Evolutionary conservation across 306 rosid species (phyloP).

Genomic region (Gastrolobium bilobum): DNA sequence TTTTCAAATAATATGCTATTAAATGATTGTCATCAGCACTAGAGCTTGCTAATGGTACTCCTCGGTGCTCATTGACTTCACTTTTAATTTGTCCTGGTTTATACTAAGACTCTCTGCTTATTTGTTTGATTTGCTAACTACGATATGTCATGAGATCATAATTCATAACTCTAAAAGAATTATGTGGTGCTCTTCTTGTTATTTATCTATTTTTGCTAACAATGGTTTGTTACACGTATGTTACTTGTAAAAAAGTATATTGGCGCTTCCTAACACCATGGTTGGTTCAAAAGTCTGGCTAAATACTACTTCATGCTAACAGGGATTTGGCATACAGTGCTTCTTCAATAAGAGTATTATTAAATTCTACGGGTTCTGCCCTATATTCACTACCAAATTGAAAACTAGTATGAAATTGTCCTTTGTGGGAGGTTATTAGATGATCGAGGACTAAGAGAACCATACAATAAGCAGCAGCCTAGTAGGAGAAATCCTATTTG

Average conservation of each 20-base stretch:
- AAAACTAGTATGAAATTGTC: background rate
- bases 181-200: background rate
- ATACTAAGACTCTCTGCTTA: background rate
- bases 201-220: slow-evolving; percentile 6
- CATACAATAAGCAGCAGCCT: background rate
- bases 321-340: slow-evolving; percentile 3
- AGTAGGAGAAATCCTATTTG: slow-evolving; percentile 10
- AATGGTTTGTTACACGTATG: background rate
- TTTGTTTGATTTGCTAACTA: slow-evolving; percentile 33
- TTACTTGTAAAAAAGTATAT: background rate
- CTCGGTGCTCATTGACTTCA: background rate
- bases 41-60: slow-evolving; percentile 23
- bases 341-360: background rate
- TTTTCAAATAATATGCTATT: slow-evolving; percentile 10
- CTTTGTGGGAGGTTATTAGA: background rate
- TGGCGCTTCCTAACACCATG: background rate
- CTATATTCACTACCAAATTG: background rate
- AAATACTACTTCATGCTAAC: slow-evolving; percentile 4
- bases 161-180: background rate
- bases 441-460: background rate
- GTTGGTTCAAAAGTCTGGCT: slow-evolving; percentile 5
- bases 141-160: background rate
- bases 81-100: slow-evolving; percentile 8
- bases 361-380: background rate
- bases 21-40: background rate